These are phyloP conservation scores for Leccinum variicolor DNA, from an alignment of 768 basidiomycete genomes.

Conservation along the genomic window DNA sequence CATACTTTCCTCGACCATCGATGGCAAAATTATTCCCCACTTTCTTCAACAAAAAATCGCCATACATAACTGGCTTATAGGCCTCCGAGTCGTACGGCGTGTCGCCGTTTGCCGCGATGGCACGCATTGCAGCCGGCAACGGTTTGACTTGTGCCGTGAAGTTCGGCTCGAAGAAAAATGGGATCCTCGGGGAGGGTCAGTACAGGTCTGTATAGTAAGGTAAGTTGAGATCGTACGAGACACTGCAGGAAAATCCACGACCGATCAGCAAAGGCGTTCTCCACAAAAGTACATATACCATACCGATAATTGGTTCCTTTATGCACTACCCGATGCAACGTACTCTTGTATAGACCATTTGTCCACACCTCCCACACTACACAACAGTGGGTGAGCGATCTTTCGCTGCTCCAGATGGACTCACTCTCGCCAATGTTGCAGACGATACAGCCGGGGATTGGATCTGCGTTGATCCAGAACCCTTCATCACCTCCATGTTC, in stretches of 20 bases:
- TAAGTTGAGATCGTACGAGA: conserved; percentile 54
- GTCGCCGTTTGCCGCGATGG: conserved; percentile 16
- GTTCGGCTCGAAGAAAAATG: conserved; percentile 94
- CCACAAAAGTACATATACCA: conserved; percentile 1
- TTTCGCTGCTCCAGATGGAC: conserved; percentile 21
- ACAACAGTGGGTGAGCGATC: background rate
- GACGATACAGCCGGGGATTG: conserved; percentile 77
- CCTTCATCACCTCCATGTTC: conserved; percentile 60
- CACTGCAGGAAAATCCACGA: conserved; percentile 35
- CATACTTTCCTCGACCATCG: conserved; percentile 35
- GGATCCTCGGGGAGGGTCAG: conserved; percentile 50
- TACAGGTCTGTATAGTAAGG: background rate
- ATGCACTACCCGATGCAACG: conserved; percentile 88
- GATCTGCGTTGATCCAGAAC: conserved; percentile 82
- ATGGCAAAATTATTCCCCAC: conserved; percentile 69
- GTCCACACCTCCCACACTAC: conserved; percentile 94
- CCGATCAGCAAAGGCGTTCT: background rate
- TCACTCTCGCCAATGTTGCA: conserved; percentile 91
- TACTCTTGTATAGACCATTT: conserved; percentile 81
- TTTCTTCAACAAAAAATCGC: conserved; percentile 72
- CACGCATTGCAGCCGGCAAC: conserved; percentile 54
- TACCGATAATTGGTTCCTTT: conserved; percentile 63
- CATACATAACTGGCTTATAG: conserved; percentile 61
- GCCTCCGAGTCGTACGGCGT: conserved; percentile 23
- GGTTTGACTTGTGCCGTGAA: conserved; percentile 70